Conservation (phyloP, 208 protist genomes). For the Trypanosoma conorhini region DNA sequence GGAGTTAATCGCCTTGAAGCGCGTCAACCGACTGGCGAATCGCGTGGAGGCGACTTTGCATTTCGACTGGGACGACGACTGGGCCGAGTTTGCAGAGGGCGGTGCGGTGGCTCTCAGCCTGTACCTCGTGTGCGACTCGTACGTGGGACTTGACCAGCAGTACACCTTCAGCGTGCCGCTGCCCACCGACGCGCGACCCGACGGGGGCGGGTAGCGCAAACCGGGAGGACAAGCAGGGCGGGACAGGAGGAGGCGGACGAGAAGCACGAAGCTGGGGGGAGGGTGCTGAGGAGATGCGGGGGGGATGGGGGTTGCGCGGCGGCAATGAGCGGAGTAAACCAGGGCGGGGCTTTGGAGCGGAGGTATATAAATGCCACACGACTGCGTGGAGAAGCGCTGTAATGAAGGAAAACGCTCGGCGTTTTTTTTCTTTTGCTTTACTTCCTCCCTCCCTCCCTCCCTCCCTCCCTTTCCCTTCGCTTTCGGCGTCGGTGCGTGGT, state of each 20-base stretch:
- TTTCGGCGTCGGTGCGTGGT: too few species aligned
- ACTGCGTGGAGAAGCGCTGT: not conserved
- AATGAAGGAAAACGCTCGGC: not conserved
- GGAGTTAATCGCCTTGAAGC: conserved; percentile 94
- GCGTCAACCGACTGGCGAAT: conserved; percentile 67
- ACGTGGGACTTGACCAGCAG: conserved; percentile 92
- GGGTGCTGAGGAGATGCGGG: too few species aligned
- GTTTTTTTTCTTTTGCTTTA: too few species aligned
- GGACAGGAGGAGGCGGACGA: not conserved
- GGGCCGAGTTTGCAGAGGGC: conserved; percentile 38
- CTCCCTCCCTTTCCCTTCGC: too few species aligned
- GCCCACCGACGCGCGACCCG: conserved; percentile 7
- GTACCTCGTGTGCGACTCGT: conserved; percentile 91
- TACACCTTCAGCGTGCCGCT: conserved; percentile 65
- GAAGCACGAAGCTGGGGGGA: not conserved
- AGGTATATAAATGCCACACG: not conserved
- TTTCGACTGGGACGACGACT: conserved; percentile 92
- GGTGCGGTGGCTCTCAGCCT: conserved; percentile 57
- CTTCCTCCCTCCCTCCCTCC: too few species aligned
- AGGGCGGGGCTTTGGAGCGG: too few species aligned
- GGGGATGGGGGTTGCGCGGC: not conserved
- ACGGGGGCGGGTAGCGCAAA: not conserved
- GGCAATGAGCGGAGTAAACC: not conserved
- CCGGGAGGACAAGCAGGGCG: not conserved
- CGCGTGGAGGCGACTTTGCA: conserved; percentile 49